Percentiles rank a stretch among this genome's conserved stretches.
Conservation (phyloP, 495 filamentous ascomycete genomes). For the Aspergillus steynii region DNA sequence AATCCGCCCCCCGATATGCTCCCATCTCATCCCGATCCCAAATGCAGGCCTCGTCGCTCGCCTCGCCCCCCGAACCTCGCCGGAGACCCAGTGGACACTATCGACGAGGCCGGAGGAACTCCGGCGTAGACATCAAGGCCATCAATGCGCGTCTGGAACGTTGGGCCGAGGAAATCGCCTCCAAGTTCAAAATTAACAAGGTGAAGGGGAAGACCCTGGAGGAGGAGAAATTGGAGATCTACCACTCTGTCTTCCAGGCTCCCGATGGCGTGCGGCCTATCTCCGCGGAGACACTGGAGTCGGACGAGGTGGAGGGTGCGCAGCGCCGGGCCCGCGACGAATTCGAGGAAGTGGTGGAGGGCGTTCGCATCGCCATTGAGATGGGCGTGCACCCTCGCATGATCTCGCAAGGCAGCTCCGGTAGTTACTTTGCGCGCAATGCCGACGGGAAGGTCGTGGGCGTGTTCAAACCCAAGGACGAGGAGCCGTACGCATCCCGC, state of each 20-base stretch:
- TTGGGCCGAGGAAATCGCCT: constrained; percentile 98
- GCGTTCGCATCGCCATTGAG: constrained; percentile 85
- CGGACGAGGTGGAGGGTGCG: constrained; percentile 52
- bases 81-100: constrained; percentile 48
- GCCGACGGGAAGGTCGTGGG: constrained; percentile 89
- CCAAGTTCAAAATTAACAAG: constrained; percentile 87
- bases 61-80: constrained; percentile 42
- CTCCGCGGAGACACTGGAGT: constrained; percentile 70
- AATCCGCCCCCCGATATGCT: constrained; percentile 69
- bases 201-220: constrained; percentile 74
- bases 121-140: constrained; percentile 95
- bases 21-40: constrained; percentile 55
- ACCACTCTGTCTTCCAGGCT: constrained; percentile 93
- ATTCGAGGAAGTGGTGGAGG: constrained; percentile 89
- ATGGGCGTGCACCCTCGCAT: constrained; percentile 90
- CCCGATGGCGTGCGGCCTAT: constrained; percentile 80
- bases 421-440: constrained; percentile 96
- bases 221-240: constrained; percentile 90
- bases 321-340: constrained; percentile 69
- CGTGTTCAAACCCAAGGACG: constrained; percentile 99
- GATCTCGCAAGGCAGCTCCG: constrained; percentile 95
- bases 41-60: constrained; percentile 45
- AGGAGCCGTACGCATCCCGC: constrained; percentile 91
- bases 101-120: constrained; percentile 69
- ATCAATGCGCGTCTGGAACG: constrained; percentile 95